These are phyloP conservation scores for Calonectria pauciramosa DNA, from an alignment of 2,329 filamentous ascomycete species.

Conservation along the genomic window DNA sequence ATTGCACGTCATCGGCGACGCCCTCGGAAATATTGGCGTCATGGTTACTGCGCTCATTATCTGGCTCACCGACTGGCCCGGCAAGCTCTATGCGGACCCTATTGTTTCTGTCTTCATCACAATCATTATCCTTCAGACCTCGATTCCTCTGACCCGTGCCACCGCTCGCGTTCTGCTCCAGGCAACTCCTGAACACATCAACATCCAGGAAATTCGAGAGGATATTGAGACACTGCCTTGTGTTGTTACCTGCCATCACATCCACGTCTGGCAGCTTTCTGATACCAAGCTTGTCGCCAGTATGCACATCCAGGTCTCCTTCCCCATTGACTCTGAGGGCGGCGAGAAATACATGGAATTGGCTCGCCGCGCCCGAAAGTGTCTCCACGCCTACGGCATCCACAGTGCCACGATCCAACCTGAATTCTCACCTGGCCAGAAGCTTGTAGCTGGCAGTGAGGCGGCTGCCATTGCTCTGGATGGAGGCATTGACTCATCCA, in stretches of 20 bases:
- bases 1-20: conserved; percentile 83
- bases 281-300: conserved; percentile 95
- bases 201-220: conserved; percentile 89
- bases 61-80: conserved; percentile 87
- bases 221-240: conserved; percentile 90
- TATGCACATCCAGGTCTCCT: conserved; percentile 92
- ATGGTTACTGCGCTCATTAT: conserved; percentile 88
- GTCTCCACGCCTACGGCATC: conserved; percentile 95
- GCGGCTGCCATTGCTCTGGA: conserved; percentile 53
- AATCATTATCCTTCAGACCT: conserved; percentile 79
- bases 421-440: conserved; percentile 77
- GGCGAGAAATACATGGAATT: conserved; percentile 90
- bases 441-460: conserved; percentile 57
- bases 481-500: conserved; percentile 46
- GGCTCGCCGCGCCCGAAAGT: conserved; percentile 84
- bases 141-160: conserved; percentile 83
- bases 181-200: conserved; percentile 90
- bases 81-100: conserved; percentile 91
- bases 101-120: conserved; percentile 95
- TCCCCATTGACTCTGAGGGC: conserved; percentile 87
- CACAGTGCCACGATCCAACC: conserved; percentile 98
- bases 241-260: conserved; percentile 91
- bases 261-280: conserved; percentile 98
- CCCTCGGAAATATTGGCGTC: conserved; percentile 88
- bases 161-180: conserved; percentile 92